Evolutionary conservation across 352 stramenopile genomes (phyloP).

Genomic region (Globisporangium echinulatum): DNA sequence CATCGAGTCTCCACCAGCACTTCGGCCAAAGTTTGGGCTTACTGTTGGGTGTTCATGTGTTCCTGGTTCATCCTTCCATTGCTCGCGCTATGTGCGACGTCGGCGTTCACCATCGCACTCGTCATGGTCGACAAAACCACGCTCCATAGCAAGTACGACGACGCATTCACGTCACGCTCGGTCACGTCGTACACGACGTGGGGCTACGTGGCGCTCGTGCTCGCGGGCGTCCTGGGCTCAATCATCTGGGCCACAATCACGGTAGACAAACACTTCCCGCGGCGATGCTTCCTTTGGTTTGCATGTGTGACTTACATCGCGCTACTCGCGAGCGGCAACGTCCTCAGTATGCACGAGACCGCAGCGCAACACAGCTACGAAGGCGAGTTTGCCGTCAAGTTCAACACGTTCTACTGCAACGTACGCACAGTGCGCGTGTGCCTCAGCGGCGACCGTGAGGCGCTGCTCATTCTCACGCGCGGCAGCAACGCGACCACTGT

Average conservation of each 20-base stretch:
- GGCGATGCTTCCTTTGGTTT: no score
- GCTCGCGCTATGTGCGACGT: no score
- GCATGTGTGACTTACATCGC: no score
- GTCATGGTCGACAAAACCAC: constrained; percentile 1
- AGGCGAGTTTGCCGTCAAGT: not conserved
- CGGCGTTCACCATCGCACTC: not conserved
- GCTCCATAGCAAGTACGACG: constrained; percentile 1
- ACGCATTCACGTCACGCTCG: not conserved
- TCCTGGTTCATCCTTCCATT: no score
- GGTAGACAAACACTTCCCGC: no score
- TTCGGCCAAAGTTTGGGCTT: no score
- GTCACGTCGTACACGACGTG: not conserved
- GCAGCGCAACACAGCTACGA: not conserved
- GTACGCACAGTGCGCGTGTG: constrained; percentile 3
- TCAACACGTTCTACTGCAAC: constrained; percentile 9
- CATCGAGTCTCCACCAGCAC: no score
- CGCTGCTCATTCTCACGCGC: not conserved
- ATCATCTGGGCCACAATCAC: not conserved
- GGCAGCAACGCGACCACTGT: not conserved
- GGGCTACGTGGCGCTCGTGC: not conserved
- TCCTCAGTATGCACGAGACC: not conserved
- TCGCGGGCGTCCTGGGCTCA: not conserved
- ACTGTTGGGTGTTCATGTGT: no score
- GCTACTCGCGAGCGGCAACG: not conserved
- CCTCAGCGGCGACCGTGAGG: not conserved